These are phyloP conservation scores for Cryptosporidium parvum DNA, from an alignment of 169 alveolate species.

Conservation along the genomic window DNA sequence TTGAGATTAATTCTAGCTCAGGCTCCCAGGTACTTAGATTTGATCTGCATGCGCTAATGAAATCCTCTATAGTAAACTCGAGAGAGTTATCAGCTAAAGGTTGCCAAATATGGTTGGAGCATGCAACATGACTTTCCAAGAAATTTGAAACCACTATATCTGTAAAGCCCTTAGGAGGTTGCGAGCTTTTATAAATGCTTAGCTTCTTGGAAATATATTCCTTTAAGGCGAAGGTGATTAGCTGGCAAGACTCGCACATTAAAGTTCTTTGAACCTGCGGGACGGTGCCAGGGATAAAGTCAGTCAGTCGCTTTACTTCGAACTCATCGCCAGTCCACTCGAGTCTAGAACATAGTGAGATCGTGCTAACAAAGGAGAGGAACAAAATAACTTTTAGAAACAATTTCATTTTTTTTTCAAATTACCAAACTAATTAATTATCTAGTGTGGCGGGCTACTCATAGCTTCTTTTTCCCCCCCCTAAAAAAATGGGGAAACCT, in stretches of 20 bases:
- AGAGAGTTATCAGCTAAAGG: constrained; percentile 67
- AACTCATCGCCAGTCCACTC: constrained; percentile 71
- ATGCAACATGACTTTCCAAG: constrained; percentile 70
- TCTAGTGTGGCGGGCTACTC: background rate
- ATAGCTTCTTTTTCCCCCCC: background rate
- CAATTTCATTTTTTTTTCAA: constrained; percentile 8
- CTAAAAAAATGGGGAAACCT: background rate
- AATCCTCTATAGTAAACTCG: constrained; percentile 50
- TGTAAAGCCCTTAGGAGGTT: constrained; percentile 66
- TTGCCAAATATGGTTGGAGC: constrained; percentile 70
- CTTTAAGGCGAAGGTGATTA: constrained; percentile 44
- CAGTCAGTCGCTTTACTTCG: constrained; percentile 17
- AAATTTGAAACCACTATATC: constrained; percentile 53
- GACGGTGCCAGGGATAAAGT: background rate
- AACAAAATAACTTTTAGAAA: background rate
- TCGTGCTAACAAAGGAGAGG: background rate
- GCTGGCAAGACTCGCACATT: constrained; percentile 64
- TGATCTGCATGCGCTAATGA: constrained; percentile 40
- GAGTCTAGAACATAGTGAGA: constrained; percentile 17
- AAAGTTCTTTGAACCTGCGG: constrained; percentile 9
- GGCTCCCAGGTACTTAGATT: constrained; percentile 37
- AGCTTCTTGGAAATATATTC: constrained; percentile 15
- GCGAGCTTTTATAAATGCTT: constrained; percentile 30
- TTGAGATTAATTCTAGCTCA: constrained; percentile 8
- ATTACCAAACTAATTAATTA: background rate